Percentiles rank a stretch among this genome's conserved stretches.
Conservation (phyloP, 306 rosid species). For the Castanospermum australe region DNA sequence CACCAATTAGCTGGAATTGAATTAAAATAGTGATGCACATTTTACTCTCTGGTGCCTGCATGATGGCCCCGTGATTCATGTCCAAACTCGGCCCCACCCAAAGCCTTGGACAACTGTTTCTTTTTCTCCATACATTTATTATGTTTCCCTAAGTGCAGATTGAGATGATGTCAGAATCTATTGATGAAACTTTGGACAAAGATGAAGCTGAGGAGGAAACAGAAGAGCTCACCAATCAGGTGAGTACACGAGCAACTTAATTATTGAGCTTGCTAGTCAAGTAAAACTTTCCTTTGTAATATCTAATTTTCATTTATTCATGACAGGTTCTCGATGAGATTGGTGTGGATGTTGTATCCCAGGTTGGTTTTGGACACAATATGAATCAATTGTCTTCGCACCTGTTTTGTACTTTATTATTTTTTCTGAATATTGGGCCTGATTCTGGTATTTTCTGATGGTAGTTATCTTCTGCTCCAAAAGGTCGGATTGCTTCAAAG, state of each 20-base stretch:
- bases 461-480: conserved; percentile 95
- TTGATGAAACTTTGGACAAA: conserved; percentile 94
- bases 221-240: conserved; percentile 98
- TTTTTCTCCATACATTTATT: background rate
- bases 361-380: conserved; percentile 53
- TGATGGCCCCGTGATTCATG: background rate
- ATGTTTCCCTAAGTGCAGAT: conserved; percentile 53
- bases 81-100: background rate
- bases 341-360: conserved; percentile 98
- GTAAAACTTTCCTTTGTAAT: background rate
- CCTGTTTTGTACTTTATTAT: background rate
- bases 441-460: conserved; percentile 19
- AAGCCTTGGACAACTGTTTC: background rate
- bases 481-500: conserved; percentile 87
- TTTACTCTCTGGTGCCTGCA: background rate
- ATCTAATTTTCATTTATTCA: conserved; percentile 19
- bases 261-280: conserved; percentile 1
- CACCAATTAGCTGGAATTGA: background rate
- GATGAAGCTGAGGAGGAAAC: conserved; percentile 99
- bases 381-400: conserved; percentile 3
- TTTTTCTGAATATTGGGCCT: conserved; percentile 14
- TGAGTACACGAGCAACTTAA: conserved; percentile 22
- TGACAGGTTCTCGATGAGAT: conserved; percentile 97
- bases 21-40: background rate
- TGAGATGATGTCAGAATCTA: conserved; percentile 98